Evolutionary conservation across 1,284 basidiomycete species (phyloP).

Genomic region (Austropuccinia psidii): DNA sequence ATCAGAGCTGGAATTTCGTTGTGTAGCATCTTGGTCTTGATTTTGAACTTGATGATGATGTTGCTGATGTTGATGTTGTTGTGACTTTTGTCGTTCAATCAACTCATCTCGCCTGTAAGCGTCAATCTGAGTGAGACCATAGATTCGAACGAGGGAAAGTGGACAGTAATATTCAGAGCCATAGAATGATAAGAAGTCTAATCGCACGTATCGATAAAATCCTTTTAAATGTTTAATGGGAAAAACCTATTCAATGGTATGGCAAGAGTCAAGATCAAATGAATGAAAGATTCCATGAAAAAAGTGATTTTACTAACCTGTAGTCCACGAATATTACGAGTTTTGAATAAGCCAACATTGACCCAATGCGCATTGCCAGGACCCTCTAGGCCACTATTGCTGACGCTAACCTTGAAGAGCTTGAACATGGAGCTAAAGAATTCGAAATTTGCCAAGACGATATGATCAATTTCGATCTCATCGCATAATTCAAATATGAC

Average conservation of each 20-base stretch:
- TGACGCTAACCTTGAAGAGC: constrained; percentile 64
- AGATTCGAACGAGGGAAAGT: constrained; percentile 82
- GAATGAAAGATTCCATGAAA: background rate
- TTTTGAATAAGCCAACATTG: constrained; percentile 63
- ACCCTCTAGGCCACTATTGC: constrained; percentile 42
- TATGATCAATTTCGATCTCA: constrained; percentile 88
- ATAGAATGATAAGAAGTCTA: constrained; percentile 91
- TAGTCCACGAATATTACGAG: constrained; percentile 82
- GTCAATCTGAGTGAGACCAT: constrained; percentile 92
- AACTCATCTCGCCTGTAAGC: constrained; percentile 79
- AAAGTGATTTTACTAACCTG: constrained; percentile 57
- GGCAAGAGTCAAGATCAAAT: background rate
- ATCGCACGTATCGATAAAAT: constrained; percentile 86
- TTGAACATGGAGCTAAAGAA: constrained; percentile 97
- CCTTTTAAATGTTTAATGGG: constrained; percentile 57
- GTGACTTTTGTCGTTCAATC: constrained; percentile 38
- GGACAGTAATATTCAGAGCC: constrained; percentile 96
- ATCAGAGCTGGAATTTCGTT: no score
- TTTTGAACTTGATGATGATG: constrained; percentile 50
- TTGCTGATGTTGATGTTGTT: constrained; percentile 43
- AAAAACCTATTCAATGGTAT: constrained; percentile 53
- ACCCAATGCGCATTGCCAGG: constrained; percentile 48
- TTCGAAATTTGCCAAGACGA: constrained; percentile 93
- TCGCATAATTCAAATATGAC: constrained; percentile 95
- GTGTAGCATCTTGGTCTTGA: constrained; percentile 54